Conservation (phyloP, 2,329 filamentous ascomycete species). For the Ampelomyces quisqualis region DNA sequence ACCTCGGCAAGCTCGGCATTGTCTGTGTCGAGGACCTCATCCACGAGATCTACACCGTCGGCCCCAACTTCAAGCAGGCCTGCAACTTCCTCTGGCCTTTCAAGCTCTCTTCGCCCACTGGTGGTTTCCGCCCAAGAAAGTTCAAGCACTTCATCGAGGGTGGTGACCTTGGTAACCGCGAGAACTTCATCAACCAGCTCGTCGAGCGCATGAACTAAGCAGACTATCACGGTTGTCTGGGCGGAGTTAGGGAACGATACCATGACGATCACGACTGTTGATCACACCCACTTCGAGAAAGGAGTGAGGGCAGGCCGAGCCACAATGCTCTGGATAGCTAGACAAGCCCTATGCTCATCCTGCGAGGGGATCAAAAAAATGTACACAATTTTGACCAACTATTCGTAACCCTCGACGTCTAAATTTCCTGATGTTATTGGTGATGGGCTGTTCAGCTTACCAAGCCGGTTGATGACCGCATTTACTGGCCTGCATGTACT, state of each 20-base stretch:
- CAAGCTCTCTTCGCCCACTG: slow-evolving; percentile 98
- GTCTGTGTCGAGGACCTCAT: slow-evolving; percentile 99
- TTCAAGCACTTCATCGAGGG: slow-evolving; percentile 99
- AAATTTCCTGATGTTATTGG: too few species aligned
- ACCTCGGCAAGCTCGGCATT: slow-evolving; percentile 89
- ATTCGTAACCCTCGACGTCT: too few species aligned
- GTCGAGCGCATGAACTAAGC: slow-evolving; percentile 98
- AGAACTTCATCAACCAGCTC: slow-evolving; percentile 96
- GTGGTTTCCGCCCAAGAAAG: slow-evolving; percentile 94
- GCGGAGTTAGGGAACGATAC: slow-evolving; percentile 36
- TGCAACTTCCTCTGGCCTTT: slow-evolving; percentile 99
- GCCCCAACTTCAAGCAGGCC: slow-evolving; percentile 98
- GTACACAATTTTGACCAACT: slow-evolving; percentile 5
- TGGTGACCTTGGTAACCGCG: slow-evolving; percentile 97
- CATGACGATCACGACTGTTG: slow-evolving; percentile 27
- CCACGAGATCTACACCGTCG: slow-evolving; percentile 97
- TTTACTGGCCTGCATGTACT: too few species aligned
- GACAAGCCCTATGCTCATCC: slow-evolving; percentile 29
- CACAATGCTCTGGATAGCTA: slow-evolving; percentile 34
- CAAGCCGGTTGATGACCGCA: too few species aligned
- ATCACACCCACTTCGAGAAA: slow-evolving; percentile 20
- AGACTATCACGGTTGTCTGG: slow-evolving; percentile 24
- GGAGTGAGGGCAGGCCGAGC: slow-evolving; percentile 33
- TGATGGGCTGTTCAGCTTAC: too few species aligned
- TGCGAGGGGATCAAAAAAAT: slow-evolving; percentile 25